Base-by-base conservation (phyloP, 2,329 filamentous ascomycete genomes). In the Didymella sp. region DNA sequence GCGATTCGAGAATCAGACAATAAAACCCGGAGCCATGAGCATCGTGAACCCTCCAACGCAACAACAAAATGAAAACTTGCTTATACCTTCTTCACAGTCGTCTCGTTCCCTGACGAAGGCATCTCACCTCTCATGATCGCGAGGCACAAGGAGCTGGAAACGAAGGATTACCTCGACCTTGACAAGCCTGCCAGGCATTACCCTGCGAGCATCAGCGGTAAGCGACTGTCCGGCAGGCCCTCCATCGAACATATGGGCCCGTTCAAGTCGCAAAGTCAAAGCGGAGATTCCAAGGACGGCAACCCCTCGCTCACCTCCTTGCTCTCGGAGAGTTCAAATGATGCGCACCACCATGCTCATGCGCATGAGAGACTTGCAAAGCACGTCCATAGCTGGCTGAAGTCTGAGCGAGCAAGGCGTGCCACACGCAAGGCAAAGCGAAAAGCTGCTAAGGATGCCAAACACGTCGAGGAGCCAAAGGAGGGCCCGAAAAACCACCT, bases 311-410 rank as follows among this genome's bases (percentile, higher is more conserved):
- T 73, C 17, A 61, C 67, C 19, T 75, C 73, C 5, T 49, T 72
- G 3, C 56, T 72, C 11, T 70, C 72, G 7, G 70, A 72, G 6
- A 70, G 72, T 28, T 71, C 72, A 5, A 58, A 66, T 38, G 64
- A 68, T 35, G 57, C 42, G 30, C 48, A 60, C 6, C 49, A 66
- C 9, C 64, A 71, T 22, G 31, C 57, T 11, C 61, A 74, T 63
- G 43, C 61, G 28, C 72, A 75, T 28, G 73, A 77, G 19, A 69
- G 69, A 41, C 70, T 96, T 7, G 77, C 95, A 25, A 82, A 87
- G 19, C 91, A 96, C 71, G 87, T 97, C 13, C 83, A 85, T 24
- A 87, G 91, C 63, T 98, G 94, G 94, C 79, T 97, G 35, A 87
- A 93, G 66, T 85, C 88, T 46, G 92, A 97, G 77, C 89, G 88